Evolutionary conservation across 2,329 filamentous ascomycete species (phyloP), one percentile per base, ranked within the genome.

Genomic region (Neonectria faginata): DNA sequence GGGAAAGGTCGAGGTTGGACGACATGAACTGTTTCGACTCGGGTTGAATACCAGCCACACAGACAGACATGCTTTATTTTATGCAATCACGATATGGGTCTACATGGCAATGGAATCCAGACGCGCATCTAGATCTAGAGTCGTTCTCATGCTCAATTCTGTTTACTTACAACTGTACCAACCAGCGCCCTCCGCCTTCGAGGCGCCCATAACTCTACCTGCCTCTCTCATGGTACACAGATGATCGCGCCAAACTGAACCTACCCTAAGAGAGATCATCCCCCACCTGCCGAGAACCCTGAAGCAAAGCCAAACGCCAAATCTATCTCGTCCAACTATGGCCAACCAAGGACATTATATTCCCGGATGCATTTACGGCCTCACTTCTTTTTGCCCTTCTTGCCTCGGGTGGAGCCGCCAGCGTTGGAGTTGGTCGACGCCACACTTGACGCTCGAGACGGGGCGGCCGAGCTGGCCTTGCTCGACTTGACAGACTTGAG

Each of bases 381-480:
- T 54, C 57, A 77, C 67, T 76, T 79, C 74, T 76, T 77, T 65
- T 73, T 76, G 45, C 70, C 75, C 71, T 80, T 80, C 73, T 79
- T 81, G 29, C 74, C 69, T 69, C 88, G 89, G 74, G 87, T 85
- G 75, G 85, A 87, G 55, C 82, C 81, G 74, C 76, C 77, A 73
- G 80, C 65, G 60, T 73, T 71, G 5, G 91, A 91, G 41, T 84
- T 86, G 48, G 87, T 92, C 1, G 94, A 97, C 33, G 88, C 89
- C 27, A 97, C 93, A 77, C 96, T 98, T 5, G 91, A 95, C 16
- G 94, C 94, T 67, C 96, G 88, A 22, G 94, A 97, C 0, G 91
- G 92, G 5, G 90, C 86, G 5, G 91, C 87, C 1, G 94, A 96
- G 61, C 88, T 92, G 54, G 88, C 86, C 78, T 94, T 96, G 80